These are phyloP conservation scores for Ceratobasidium sp. DNA, from an alignment of 1,284 basidiomycete genomes.

Conservation along the genomic window DNA sequence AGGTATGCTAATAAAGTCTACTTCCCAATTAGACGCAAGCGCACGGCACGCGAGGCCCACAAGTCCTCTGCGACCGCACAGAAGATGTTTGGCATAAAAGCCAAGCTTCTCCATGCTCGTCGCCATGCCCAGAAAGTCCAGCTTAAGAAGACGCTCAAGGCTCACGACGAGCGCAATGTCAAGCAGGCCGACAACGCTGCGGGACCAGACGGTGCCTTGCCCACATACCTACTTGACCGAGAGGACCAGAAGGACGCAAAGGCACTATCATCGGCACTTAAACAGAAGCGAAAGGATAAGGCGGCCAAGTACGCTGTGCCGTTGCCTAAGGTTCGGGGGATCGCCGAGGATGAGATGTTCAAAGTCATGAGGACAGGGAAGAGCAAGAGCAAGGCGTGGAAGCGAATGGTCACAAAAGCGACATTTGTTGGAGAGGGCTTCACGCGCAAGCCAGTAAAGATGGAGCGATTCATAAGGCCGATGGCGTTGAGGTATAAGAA, in stretches of 20 bases:
- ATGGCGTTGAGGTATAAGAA: slow-evolving; percentile 98
- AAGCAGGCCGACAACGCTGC: slow-evolving; percentile 89
- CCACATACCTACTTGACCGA: slow-evolving; percentile 95
- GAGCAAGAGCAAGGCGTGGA: slow-evolving; percentile 97
- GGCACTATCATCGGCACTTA: slow-evolving; percentile 96
- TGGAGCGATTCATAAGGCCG: slow-evolving; percentile 97
- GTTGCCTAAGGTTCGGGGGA: slow-evolving; percentile 95
- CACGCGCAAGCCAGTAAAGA: slow-evolving; percentile 98
- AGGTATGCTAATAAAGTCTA: not conserved
- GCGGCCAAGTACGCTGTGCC: slow-evolving; percentile 98
- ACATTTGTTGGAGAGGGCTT: slow-evolving; percentile 99
- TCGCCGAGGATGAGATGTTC: slow-evolving; percentile 99
- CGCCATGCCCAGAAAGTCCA: slow-evolving; percentile 98
- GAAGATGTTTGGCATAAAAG: slow-evolving; percentile 96
- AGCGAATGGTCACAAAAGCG: slow-evolving; percentile 99
- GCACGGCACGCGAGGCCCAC: slow-evolving; percentile 91
- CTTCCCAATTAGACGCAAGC: slow-evolving; percentile 83
- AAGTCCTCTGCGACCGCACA: slow-evolving; percentile 88
- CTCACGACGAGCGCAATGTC: slow-evolving; percentile 98
- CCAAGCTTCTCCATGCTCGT: slow-evolving; percentile 96
- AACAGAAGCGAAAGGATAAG: slow-evolving; percentile 99
- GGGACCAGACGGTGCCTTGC: slow-evolving; percentile 88
- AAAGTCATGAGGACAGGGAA: slow-evolving; percentile 99
- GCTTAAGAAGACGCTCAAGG: slow-evolving; percentile 99
- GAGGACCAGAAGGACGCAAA: slow-evolving; percentile 99